Evolutionary conservation across 2,329 filamentous ascomycete species (phyloP).

Genomic region (Penicillium corylophilum): DNA sequence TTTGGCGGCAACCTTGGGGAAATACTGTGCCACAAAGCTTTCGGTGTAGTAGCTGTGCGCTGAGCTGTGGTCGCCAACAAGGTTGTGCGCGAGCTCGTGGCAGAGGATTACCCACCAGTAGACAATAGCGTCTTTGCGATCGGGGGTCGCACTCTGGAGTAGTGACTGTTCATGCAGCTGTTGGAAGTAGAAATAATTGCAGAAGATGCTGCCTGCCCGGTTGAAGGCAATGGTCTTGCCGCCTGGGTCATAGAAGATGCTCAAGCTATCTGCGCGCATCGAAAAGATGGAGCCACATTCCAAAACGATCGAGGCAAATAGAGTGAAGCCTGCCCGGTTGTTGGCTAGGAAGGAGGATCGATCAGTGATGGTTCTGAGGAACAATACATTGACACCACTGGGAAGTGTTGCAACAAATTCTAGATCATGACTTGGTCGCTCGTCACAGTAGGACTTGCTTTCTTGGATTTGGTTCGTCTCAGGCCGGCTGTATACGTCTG

Average conservation of each 20-base stretch:
- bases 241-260: conserved; percentile 80
- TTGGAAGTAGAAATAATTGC: conserved; percentile 84
- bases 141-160: conserved; percentile 37
- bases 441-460: conserved; percentile 82
- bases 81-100: conserved; percentile 93
- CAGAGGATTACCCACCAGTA: conserved; percentile 97
- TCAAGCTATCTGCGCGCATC: conserved; percentile 66
- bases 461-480: conserved; percentile 73
- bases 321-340: conserved; percentile 63
- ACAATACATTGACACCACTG: conserved; percentile 71
- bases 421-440: conserved; percentile 70
- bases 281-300: conserved; percentile 72
- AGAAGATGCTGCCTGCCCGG: conserved; percentile 80
- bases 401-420: conserved; percentile 67
- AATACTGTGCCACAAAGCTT: conserved; percentile 75
- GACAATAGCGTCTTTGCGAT: conserved; percentile 66
- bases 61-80: conserved; percentile 74
- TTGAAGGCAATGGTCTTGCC: conserved; percentile 93
- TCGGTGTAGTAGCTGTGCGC: conserved; percentile 84
- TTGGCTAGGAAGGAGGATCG: conserved; percentile 58
- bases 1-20: conserved; percentile 65
- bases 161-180: conserved; percentile 67
- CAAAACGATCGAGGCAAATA: conserved; percentile 67
- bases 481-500: conserved; percentile 70
- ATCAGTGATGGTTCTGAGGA: conserved; percentile 57